phyloP scores from a whole-genome alignment of 495 filamentous ascomycete genomes.

The Podospora conica region DNA sequence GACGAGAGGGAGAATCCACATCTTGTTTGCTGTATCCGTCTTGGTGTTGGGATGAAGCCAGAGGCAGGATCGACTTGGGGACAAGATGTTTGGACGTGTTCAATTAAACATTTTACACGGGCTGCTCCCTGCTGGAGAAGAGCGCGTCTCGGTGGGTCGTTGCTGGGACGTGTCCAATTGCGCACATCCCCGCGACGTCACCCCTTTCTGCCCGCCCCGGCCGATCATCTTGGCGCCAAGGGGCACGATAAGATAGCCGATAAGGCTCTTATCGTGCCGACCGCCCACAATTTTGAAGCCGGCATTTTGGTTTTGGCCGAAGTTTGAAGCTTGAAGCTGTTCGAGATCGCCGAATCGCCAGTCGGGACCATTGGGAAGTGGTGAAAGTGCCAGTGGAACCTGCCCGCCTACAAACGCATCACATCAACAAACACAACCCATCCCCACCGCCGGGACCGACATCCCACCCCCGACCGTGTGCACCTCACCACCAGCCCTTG shows the following conservation, averaged over 20 bases:
- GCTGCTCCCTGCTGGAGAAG: not conserved
- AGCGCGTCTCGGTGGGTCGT: conserved; percentile 12
- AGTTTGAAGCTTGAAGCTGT: not conserved
- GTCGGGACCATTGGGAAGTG: not conserved
- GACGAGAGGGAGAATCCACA: conserved; percentile 89
- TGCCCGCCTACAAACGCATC: too few species aligned
- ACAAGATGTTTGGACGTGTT: conserved; percentile 1
- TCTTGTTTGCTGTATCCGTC: conserved; percentile 32
- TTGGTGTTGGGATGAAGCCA: not conserved
- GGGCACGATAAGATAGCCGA: conserved; percentile 15
- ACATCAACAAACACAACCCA: not conserved
- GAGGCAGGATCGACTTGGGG: not conserved
- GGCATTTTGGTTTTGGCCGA: not conserved
- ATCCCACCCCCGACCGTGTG: not conserved
- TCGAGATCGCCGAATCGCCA: not conserved
- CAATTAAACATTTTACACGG: conserved; percentile 6
- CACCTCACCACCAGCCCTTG: not conserved
- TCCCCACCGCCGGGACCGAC: not conserved
- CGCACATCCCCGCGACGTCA: conserved; percentile 2
- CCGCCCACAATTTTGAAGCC: conserved; percentile 8
- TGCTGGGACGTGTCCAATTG: conserved; percentile 14
- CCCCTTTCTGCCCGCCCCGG: not conserved
- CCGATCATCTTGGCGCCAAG: not conserved
- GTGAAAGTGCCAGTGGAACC: not conserved
- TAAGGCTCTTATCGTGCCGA: conserved; percentile 12